Percentiles rank a stretch among this genome's conserved stretches.
Conservation (phyloP, 257 asterid genomes). For the Craterostigma plantagineum region DNA sequence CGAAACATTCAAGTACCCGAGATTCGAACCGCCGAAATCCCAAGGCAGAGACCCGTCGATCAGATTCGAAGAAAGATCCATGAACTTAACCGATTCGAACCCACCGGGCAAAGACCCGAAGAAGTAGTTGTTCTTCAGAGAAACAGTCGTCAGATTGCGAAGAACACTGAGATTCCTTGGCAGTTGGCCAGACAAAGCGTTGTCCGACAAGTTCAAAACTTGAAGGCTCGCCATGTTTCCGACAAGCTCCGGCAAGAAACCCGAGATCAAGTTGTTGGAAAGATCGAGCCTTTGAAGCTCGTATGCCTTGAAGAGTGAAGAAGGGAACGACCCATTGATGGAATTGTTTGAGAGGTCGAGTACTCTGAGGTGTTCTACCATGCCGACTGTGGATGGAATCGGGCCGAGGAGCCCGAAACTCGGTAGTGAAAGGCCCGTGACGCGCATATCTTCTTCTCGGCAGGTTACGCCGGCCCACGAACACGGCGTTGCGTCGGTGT, state of each 20-base stretch:
- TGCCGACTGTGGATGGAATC: slow-evolving; percentile 45
- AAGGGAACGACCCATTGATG: slow-evolving; percentile 69
- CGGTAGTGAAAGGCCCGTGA: slow-evolving; percentile 48
- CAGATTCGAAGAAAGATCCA: slow-evolving; percentile 88
- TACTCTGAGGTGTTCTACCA: slow-evolving; percentile 31
- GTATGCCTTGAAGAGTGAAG: slow-evolving; percentile 34
- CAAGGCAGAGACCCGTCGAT: slow-evolving; percentile 53
- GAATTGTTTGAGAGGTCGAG: slow-evolving; percentile 68
- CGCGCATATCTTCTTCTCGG: slow-evolving; percentile 44
- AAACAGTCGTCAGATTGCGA: slow-evolving; percentile 26
- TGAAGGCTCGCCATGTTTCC: slow-evolving; percentile 29
- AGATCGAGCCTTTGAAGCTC: slow-evolving; percentile 47
- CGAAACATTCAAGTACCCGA: slow-evolving; percentile 44
- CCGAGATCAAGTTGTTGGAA: slow-evolving; percentile 61
- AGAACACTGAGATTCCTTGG: slow-evolving; percentile 32
- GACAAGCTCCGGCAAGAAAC: slow-evolving; percentile 43
- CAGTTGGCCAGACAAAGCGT: slow-evolving; percentile 46
- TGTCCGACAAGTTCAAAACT: slow-evolving; percentile 59
- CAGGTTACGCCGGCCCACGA: slow-evolving; percentile 76
- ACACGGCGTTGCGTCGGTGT: slow-evolving; percentile 47
- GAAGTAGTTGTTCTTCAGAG: slow-evolving; percentile 61
- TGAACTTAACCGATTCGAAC: slow-evolving; percentile 23
- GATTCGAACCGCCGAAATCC: slow-evolving; percentile 35
- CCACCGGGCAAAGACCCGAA: slow-evolving; percentile 40
- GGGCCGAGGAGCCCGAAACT: slow-evolving; percentile 47